Evolutionary conservation across 106 monocot species (phyloP).

Genomic region (Allium sativum): DNA sequence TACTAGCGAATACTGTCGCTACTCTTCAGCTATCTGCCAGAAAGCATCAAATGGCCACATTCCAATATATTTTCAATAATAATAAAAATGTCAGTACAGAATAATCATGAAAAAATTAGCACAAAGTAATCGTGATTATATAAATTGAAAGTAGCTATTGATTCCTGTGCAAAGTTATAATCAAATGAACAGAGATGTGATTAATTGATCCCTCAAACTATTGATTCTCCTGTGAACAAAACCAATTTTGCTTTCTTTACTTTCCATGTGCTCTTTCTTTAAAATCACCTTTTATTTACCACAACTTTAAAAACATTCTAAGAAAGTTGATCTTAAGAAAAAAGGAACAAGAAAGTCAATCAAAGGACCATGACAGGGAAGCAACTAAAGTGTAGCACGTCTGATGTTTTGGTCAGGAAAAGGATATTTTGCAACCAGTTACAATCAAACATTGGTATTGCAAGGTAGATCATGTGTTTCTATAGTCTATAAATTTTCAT

Average conservation of each 20-base stretch:
- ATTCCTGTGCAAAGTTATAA: conserved; percentile 12
- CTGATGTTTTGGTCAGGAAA: too few species aligned
- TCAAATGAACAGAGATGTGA: conserved; percentile 16
- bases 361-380: conserved; percentile 7
- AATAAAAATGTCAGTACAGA: too few species aligned
- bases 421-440: background rate
- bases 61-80: too few species aligned
- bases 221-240: conserved; percentile 6
- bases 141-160: too few species aligned
- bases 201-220: background rate
- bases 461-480: too few species aligned
- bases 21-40: too few species aligned
- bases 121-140: too few species aligned
- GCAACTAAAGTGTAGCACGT: conserved; percentile 3
- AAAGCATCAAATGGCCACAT: too few species aligned
- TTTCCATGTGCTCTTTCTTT: background rate
- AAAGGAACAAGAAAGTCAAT: background rate
- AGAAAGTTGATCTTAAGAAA: background rate
- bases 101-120: too few species aligned
- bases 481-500: too few species aligned
- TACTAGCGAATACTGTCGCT: too few species aligned
- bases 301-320: conserved; percentile 1
- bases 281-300: conserved; percentile 2
- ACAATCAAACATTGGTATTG: too few species aligned
- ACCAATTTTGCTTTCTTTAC: background rate